Conservation (phyloP, 192 early-diverging fungal species). For the Coemansia pectinata region DNA sequence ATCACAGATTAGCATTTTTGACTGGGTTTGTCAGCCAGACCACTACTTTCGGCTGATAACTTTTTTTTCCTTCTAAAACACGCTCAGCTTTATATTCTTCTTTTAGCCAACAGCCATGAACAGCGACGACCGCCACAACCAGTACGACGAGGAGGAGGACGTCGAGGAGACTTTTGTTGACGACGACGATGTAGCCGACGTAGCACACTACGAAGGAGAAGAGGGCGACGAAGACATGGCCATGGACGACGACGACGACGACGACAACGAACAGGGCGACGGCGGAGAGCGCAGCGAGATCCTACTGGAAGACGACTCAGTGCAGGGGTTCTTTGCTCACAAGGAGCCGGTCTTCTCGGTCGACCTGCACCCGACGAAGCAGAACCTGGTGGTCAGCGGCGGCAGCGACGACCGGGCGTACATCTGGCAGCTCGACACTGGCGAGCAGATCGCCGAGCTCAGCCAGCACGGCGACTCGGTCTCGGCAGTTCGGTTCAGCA, state of each 20-base stretch:
- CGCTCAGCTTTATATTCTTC: too few relatives aligned
- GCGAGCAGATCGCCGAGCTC: slow-evolving; percentile 67
- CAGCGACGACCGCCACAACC: slow-evolving; percentile 46
- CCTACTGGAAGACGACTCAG: slow-evolving; percentile 73
- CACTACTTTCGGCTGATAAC: neutral
- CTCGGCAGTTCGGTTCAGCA: slow-evolving; percentile 76
- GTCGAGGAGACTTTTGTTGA: slow-evolving; percentile 53
- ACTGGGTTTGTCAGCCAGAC: neutral
- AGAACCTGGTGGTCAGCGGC: slow-evolving; percentile 72
- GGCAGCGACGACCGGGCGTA: slow-evolving; percentile 93
- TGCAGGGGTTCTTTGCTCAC: slow-evolving; percentile 90
- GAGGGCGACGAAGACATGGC: neutral
- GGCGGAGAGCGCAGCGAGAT: slow-evolving; percentile 17
- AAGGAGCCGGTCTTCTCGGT: slow-evolving; percentile 88
- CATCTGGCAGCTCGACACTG: slow-evolving; percentile 84
- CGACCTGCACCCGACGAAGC: slow-evolving; percentile 74
- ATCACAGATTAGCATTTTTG: neutral
- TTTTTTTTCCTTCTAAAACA: neutral
- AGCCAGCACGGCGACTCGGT: slow-evolving; percentile 88
- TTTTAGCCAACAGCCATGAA: slow-evolving; percentile 12
- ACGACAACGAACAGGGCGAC: slow-evolving; percentile 52
- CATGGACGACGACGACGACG: slow-evolving; percentile 48
- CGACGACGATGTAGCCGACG: slow-evolving; percentile 48
- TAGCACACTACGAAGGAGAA: slow-evolving; percentile 60
- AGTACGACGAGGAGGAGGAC: slow-evolving; percentile 56